phyloP scores from a whole-genome alignment of 2,329 filamentous ascomycete genomes.

The Rutstroemia sydowiana region DNA sequence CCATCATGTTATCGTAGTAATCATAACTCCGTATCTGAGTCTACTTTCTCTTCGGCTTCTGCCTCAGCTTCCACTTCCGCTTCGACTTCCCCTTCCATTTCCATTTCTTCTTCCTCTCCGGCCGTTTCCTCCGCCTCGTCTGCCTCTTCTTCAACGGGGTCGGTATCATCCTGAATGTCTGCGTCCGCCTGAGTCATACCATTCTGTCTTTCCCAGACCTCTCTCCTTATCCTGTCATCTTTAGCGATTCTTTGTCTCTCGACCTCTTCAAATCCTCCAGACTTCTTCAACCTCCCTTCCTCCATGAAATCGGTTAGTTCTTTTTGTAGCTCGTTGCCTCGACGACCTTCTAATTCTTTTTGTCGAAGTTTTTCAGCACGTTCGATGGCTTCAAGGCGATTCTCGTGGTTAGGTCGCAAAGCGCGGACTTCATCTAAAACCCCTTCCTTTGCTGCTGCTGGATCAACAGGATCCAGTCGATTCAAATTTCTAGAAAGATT shows the following conservation, averaged over 20 bases:
- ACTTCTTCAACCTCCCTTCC: constrained; percentile 91
- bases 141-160: neutral
- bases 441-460: constrained; percentile 77
- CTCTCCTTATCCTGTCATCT: constrained; percentile 77
- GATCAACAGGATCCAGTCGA: constrained; percentile 53
- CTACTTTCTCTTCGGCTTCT: too few species aligned
- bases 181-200: constrained; percentile 34
- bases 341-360: constrained; percentile 74
- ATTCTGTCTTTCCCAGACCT: constrained; percentile 65
- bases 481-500: constrained; percentile 48
- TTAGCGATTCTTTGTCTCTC: constrained; percentile 77
- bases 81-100: neutral
- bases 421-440: constrained; percentile 90
- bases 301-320: constrained; percentile 81
- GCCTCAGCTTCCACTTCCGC: neutral
- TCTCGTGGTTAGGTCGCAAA: constrained; percentile 88
- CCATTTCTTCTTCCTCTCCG: neutral
- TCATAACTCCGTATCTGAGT: too few species aligned
- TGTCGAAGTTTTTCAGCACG: constrained; percentile 88
- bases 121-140: neutral
- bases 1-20: too few species aligned
- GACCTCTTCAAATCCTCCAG: constrained; percentile 87
- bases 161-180: too few species aligned
- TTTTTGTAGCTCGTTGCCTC: constrained; percentile 65
- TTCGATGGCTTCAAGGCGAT: constrained; percentile 89